Evolutionary conservation across 352 stramenopile genomes (phyloP), one percentile per base, ranked within the genome.

Genomic region (Pelagophyceae sp.): DNA sequence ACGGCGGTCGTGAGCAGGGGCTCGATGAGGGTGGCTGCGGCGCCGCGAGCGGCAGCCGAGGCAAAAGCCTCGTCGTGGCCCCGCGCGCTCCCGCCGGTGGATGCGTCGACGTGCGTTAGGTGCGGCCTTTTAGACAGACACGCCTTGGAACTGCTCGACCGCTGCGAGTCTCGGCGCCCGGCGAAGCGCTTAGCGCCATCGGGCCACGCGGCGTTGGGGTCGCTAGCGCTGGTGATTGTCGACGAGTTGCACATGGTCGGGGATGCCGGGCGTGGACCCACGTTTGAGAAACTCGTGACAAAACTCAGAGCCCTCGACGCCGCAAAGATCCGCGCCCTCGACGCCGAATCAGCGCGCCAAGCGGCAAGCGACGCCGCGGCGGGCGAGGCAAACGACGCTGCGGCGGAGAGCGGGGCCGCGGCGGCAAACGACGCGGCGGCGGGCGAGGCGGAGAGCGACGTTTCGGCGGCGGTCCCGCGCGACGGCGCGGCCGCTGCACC

Each of bases 241-340:
- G 83, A 87, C 69, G 83, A 87, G 74, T 67, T 83, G 3, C 83
- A 87, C 70, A 81, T 87, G 78, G 77, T 87, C 37, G 78, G 78
- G 37, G 82, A 85, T 37, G 45, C 37, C 1, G 37, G 76, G 19
- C 78, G 82, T 0, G 83, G 83, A 1, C 80, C 84, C 60, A 58
- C 79, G 31, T 58, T 85, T 37, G 83, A 87, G 76, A 70, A 85
- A 31, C 72, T 87, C 11, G 72, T 85, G 25, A 81, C 77, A 15
- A 80, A 72, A 19, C 75, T 77, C 27, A 58, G 75, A 20, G 32
- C 64, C 51, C n/a, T 79, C 71, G 38, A 1, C 29, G 71, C 32
- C 40, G 27, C 33, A 38, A 27, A n/a, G n/a, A n/a, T n/a, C n/a
- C n/a, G n/a, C n/a, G n/a, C n/a, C n/a, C 65, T 20, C 35, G 31